Base-by-base conservation (phyloP, 805 yeast genomes). In the Myxozyma lipomycoides region DNA sequence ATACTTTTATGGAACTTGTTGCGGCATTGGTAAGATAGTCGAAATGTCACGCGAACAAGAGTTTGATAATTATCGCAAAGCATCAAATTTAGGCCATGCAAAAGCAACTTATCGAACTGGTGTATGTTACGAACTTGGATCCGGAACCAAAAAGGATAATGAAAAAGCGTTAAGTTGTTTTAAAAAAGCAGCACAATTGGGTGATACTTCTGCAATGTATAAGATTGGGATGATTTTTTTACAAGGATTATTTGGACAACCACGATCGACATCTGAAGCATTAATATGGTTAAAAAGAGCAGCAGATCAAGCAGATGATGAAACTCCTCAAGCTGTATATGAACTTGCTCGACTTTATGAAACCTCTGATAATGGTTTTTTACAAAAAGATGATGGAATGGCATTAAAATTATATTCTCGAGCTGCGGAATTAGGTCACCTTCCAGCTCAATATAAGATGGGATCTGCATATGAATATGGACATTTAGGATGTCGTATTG, bases 401-500 rank as follows among this genome's bases (percentile, higher is more conserved):
- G 78, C 89, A 0, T 61, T 82, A 12, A 70, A 73, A 45, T 74
- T 76, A 53, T 84, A 77, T 63, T 67, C 77, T 51, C 75, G 75
- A 47, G 83, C 86, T 26, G 86, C 86, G 0, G 73, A 72, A 49
- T 68, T 76, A 38, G 78, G 80, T 2, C 81, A 84, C 60, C 69
- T 84, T 3, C 79, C 84, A 23, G 79, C 91, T 0, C 88, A 83
- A 64, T 81, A 80, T 64, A 77, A 81, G 48, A 68, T 85, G 39
- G 95, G 91, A 2, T 77, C 81, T 62, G 81, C 82, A 50, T 83
- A 81, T 64, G 90, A 85, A 59, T 82, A 79, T 60, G 93, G 93
- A 2, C 73, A 78, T 34, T 64, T 79, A 23, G 76, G 76, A 1
- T 69, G 81, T 46, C 63, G 70, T 2, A 70, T 78, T 1, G 80